Evolutionary conservation across 2,329 filamentous ascomycete genomes (phyloP).

Genomic region (Colletotrichum tamarilloi): DNA sequence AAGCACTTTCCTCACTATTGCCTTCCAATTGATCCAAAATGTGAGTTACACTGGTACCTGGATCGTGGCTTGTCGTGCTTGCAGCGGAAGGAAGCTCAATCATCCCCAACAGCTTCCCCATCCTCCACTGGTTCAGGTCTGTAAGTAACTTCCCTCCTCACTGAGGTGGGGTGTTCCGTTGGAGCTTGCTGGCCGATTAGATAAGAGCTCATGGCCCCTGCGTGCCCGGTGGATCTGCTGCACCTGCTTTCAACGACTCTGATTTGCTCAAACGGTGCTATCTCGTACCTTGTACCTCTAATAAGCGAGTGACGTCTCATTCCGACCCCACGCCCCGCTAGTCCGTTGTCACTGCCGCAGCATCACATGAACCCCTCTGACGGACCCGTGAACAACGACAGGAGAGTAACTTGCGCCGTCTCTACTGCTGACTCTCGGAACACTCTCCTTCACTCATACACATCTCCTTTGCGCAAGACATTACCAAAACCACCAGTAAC

Average conservation of each 20-base stretch:
- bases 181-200: constrained; percentile 18
- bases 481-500: background rate
- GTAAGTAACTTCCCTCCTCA: background rate
- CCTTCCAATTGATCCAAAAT: background rate
- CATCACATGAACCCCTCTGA: constrained; percentile 36
- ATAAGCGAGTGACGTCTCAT: constrained; percentile 30
- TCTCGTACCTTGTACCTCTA: background rate
- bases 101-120: background rate
- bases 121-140: background rate
- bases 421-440: background rate
- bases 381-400: constrained; percentile 24
- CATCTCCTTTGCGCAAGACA: background rate
- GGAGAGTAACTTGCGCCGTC: background rate
- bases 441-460: background rate
- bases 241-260: background rate
- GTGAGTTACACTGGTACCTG: too few relatives aligned
- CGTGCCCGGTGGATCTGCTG: background rate
- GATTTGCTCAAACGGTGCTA: background rate
- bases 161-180: background rate
- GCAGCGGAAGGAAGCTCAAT: background rate
- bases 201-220: constrained; percentile 31
- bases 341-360: constrained; percentile 30
- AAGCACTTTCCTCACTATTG: background rate
- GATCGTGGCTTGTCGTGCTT: too few relatives aligned
- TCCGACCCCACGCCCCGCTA: constrained; percentile 32